These are phyloP conservation scores for Mrakia frigida DNA, from an alignment of 768 basidiomycete species.

Conservation along the genomic window DNA sequence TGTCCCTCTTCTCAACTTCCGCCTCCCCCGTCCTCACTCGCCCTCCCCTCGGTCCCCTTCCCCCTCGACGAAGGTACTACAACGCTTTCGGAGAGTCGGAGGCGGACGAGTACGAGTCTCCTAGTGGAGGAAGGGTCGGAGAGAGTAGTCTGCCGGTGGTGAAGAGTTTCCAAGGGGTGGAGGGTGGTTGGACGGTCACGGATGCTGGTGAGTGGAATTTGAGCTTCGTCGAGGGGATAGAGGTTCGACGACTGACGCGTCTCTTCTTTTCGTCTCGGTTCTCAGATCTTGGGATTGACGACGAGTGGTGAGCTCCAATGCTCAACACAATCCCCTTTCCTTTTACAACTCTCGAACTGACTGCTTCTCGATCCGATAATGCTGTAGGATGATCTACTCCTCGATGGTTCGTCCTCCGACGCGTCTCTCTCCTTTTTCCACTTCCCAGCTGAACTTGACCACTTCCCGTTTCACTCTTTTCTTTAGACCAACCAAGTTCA, in stretches of 20 bases:
- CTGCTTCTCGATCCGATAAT: too few relatives aligned
- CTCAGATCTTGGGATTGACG: slow-evolving; percentile 75
- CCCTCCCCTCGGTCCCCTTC: slow-evolving; percentile 41
- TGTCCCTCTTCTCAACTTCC: slow-evolving; percentile 65
- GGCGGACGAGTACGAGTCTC: slow-evolving; percentile 21
- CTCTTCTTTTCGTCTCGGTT: not conserved
- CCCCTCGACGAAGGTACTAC: not conserved
- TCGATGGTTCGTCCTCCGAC: slow-evolving; percentile 64
- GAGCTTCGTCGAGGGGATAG: too few relatives aligned
- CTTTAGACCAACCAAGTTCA: slow-evolving; percentile 39
- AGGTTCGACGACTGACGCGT: not conserved
- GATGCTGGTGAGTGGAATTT: slow-evolving; percentile 47
- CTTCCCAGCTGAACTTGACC: slow-evolving; percentile 34
- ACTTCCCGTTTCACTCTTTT: not conserved
- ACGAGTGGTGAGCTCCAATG: slow-evolving; percentile 54
- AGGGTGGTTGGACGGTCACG: slow-evolving; percentile 88
- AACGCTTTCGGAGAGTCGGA: not conserved
- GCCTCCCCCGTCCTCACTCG: slow-evolving; percentile 53
- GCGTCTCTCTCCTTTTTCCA: not conserved
- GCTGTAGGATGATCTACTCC: slow-evolving; percentile 70
- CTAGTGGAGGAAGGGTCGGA: slow-evolving; percentile 34
- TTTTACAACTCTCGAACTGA: too few relatives aligned
- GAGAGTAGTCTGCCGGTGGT: slow-evolving; percentile 43
- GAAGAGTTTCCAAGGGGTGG: slow-evolving; percentile 63
- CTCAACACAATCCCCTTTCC: too few relatives aligned